These are phyloP conservation scores for Colletotrichum incanum DNA, from an alignment of 2,329 filamentous ascomycete species.

Conservation along the genomic window DNA sequence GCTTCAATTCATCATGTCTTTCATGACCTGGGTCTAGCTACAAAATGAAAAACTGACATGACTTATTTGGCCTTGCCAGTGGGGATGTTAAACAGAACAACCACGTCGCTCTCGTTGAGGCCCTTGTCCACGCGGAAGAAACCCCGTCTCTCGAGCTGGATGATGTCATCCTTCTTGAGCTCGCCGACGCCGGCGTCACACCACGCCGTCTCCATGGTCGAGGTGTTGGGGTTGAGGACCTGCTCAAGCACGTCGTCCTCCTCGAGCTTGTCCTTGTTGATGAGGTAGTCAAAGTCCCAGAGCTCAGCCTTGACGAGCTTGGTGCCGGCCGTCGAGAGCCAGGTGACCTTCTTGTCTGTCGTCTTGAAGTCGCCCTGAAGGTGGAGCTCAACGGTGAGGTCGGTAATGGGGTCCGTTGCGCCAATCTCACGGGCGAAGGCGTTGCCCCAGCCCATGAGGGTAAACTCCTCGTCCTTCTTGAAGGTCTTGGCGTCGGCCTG, in stretches of 20 bases:
- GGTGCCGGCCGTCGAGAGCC: conserved; percentile 84
- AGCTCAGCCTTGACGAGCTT: conserved; percentile 86
- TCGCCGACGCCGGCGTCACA: conserved; percentile 86
- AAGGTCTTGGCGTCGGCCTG: conserved; percentile 89
- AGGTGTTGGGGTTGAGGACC: conserved; percentile 83
- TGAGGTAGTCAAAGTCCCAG: conserved; percentile 95
- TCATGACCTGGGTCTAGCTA: conserved; percentile 30
- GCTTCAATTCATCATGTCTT: conserved; percentile 27
- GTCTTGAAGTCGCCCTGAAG: conserved; percentile 94
- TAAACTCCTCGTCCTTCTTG: conserved; percentile 90
- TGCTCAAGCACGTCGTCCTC: conserved; percentile 90
- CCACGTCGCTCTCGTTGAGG: conserved; percentile 63
- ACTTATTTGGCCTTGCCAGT: conserved; percentile 67
- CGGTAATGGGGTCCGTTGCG: conserved; percentile 72
- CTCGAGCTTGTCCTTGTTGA: conserved; percentile 95
- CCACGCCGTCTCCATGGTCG: conserved; percentile 80
- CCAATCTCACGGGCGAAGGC: conserved; percentile 82
- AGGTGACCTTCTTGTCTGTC: conserved; percentile 97
- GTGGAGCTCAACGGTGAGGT: conserved; percentile 87
- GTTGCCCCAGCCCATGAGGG: conserved; percentile 97
- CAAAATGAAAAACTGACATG: not conserved
- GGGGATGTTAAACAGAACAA: conserved; percentile 72
- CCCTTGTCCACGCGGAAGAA: conserved; percentile 89
- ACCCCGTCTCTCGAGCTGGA: conserved; percentile 94
- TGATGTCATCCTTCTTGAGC: conserved; percentile 89